A percentile compares a stretch with the other conserved stretches of the same genome.
phyloP scores from a whole-genome alignment of 768 basidiomycete species.

The Royoungia palumana region DNA sequence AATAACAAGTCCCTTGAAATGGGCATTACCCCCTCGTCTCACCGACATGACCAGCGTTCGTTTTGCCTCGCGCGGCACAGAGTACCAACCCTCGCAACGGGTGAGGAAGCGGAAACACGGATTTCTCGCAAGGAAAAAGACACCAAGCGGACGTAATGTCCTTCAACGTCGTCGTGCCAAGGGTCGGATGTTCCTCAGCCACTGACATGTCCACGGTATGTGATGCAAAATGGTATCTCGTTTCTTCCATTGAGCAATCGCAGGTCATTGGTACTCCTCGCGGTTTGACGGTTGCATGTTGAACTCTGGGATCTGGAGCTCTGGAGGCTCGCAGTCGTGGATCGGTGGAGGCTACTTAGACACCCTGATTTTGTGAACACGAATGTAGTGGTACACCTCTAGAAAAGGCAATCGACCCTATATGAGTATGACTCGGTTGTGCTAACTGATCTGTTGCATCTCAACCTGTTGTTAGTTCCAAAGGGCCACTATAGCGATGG shows the following conservation, averaged over 20 bases:
- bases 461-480: background rate
- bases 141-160: constrained; percentile 66
- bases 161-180: constrained; percentile 67
- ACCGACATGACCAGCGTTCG: constrained; percentile 36
- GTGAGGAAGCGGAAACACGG: constrained; percentile 92
- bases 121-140: constrained; percentile 75
- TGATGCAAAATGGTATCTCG: background rate
- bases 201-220: constrained; percentile 44
- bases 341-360: background rate
- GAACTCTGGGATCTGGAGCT: background rate
- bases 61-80: constrained; percentile 70
- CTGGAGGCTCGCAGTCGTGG: background rate
- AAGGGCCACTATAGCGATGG: constrained; percentile 39
- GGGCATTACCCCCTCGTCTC: constrained; percentile 20
- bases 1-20: constrained; percentile 16
- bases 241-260: background rate
- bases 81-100: constrained; percentile 95
- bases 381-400: constrained; percentile 6
- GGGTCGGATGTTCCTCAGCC: constrained; percentile 76
- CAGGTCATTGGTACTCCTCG: background rate
- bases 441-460: background rate
- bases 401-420: constrained; percentile 20
- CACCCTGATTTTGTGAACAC: too few relatives aligned
- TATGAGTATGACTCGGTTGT: constrained; percentile 9
- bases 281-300: background rate